Conservation (phyloP, 192 early-diverging fungal species). For the Rhizophagus clarus region DNA sequence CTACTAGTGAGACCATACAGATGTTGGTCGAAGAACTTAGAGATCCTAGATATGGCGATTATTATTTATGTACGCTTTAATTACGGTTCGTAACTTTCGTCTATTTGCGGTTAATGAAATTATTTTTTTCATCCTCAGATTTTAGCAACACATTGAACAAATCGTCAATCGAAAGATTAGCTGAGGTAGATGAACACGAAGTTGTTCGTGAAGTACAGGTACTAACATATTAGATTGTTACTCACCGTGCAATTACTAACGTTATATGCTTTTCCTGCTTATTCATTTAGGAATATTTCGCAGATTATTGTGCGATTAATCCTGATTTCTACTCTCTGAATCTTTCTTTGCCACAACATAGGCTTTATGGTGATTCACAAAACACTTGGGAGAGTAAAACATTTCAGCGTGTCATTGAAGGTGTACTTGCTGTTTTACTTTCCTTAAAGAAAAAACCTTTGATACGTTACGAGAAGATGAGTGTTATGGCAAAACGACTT, state of each 20-base stretch:
- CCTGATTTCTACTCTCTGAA: constrained; percentile 82
- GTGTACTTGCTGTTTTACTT: constrained; percentile 74
- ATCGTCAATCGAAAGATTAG: constrained; percentile 86
- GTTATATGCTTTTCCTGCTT: neutral
- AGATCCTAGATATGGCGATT: constrained; percentile 93
- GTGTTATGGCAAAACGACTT: constrained; percentile 79
- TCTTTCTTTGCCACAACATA: constrained; percentile 58
- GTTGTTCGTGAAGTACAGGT: constrained; percentile 93
- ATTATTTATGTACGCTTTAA: constrained; percentile 80
- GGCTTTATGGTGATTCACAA: constrained; percentile 72
- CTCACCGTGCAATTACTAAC: neutral
- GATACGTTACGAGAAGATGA: constrained; percentile 87
- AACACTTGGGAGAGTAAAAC: constrained; percentile 79
- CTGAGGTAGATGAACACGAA: constrained; percentile 95
- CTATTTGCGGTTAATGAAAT: neutral
- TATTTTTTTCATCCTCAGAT: constrained; percentile 49
- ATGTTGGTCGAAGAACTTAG: constrained; percentile 87
- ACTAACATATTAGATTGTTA: constrained; percentile 5
- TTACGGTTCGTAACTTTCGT: neutral
- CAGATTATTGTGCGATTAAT: constrained; percentile 86
- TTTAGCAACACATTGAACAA: constrained; percentile 95
- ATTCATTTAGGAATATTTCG: constrained; percentile 79
- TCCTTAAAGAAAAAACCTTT: constrained; percentile 90
- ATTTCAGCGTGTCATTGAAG: constrained; percentile 78
- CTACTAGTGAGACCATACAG: constrained; percentile 83